phyloP scores from a whole-genome alignment of 1,139 yeast species.

The Candida sp. region DNA sequence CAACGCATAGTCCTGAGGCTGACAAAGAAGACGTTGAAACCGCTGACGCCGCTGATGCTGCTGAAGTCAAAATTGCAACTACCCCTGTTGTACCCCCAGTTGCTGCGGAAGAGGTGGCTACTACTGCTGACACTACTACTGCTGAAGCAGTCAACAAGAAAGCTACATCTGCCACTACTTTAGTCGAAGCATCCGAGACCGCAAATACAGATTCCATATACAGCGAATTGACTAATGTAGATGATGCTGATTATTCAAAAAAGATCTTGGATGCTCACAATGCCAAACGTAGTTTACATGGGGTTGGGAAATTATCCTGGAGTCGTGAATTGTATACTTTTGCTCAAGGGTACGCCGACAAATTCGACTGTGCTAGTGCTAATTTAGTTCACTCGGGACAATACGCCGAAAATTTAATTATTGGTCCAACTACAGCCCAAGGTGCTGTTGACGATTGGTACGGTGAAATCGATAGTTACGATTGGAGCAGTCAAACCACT shows the following conservation, averaged over 20 bases:
- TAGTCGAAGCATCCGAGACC: background rate
- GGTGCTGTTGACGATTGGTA: constrained; percentile 38
- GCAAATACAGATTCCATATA: background rate
- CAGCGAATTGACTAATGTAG: background rate
- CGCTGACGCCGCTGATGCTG: too few species aligned
- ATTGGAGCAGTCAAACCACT: constrained; percentile 19
- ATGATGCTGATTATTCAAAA: constrained; percentile 7
- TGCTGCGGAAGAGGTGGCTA: background rate
- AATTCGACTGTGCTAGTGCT: constrained; percentile 33
- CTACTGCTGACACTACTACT: background rate
- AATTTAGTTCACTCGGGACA: constrained; percentile 27
- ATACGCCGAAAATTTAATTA: constrained; percentile 38
- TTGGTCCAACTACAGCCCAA: constrained; percentile 21
- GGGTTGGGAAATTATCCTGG: constrained; percentile 28
- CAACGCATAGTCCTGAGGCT: too few species aligned
- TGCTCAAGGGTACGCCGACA: constrained; percentile 26
- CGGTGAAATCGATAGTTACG: constrained; percentile 26
- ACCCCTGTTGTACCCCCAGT: too few species aligned
- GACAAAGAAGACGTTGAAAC: too few species aligned
- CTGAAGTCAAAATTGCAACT: too few species aligned
- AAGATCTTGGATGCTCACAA: constrained; percentile 28
- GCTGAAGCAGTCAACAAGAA: background rate
- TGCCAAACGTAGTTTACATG: constrained; percentile 24
- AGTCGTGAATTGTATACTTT: constrained; percentile 23
- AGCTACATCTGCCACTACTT: background rate